Evolutionary conservation across 129 eudicot genomes (phyloP), one percentile per base, ranked within the genome.

Genomic region (Centaurea solstitialis): DNA sequence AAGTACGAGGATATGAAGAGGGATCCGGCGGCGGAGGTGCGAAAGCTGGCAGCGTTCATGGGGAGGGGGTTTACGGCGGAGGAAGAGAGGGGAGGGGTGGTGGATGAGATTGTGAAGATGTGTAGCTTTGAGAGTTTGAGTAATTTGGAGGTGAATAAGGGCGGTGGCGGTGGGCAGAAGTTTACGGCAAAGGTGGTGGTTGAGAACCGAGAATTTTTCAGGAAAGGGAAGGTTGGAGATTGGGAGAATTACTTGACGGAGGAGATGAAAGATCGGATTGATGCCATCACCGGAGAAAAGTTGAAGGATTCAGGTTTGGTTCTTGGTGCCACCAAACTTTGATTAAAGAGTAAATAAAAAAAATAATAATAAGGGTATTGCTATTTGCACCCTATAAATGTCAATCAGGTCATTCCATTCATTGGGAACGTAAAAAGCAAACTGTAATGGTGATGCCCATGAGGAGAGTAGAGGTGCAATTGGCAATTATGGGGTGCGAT

Each of bases 211-310:
- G 68, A 7, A 0, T 83, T 83, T 47, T 84, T 84, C 22, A 53
- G 87, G 72, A 84, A 84, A 68, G 87, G 87, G 8, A 7, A 38
- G 77, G 87, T 79, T 0, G 84, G 87, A 73, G 87, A 84, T 84
- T 84, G 83, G 78, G 68, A 84, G 17, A 79, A 78, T 35, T 38
- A 84, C 23, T 33, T 79, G 68, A 84, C 84, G 0, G 73, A 68
- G 33, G 84, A 73, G 83, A 78, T 83, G 87, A 79, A 68, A 78
- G 47, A 78, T 0, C 53, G 83, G 65, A 73, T 83, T 33, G 82
- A 83, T 83, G 6, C 26, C 12, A 72, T 83, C 23, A 78, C 87
- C 3, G 2, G 0, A 11, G 5, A 68, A 0, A 84, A 39, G 39
- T 72, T 84, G 35, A 68, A 79, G 62, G 83, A 30, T 66, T 66